These are phyloP conservation scores for Paraconiothyrium brasiliense DNA, from an alignment of 2,329 filamentous ascomycete species.

Conservation along the genomic window DNA sequence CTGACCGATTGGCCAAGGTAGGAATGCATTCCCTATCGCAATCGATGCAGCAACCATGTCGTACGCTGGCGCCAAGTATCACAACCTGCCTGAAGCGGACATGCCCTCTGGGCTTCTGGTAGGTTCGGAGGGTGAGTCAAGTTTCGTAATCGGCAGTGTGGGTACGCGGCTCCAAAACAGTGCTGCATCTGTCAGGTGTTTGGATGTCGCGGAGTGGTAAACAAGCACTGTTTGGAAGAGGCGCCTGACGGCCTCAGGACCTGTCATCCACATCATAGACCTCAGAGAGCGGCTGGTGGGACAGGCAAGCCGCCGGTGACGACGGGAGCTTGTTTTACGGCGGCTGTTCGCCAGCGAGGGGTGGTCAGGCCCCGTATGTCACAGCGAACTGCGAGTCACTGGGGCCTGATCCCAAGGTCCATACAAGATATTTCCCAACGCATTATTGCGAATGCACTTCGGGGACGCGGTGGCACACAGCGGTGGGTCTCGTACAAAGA, in stretches of 20 bases:
- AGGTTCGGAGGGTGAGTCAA: neutral
- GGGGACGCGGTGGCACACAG: neutral
- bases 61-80: constrained; percentile 13
- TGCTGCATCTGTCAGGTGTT: neutral
- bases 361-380: neutral
- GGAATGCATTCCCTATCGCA: constrained; percentile 12
- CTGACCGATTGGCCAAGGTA: neutral
- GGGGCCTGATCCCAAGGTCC: neutral
- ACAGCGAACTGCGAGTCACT: neutral
- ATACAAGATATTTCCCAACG: neutral
- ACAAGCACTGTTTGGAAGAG: constrained; percentile 11
- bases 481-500: neutral
- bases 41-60: constrained; percentile 4
- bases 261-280: neutral
- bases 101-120: neutral
- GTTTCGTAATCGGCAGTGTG: constrained; percentile 2
- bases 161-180: constrained; percentile 5
- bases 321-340: constrained; percentile 14
- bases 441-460: neutral
- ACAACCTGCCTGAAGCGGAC: constrained; percentile 1
- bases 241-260: constrained; percentile 5
- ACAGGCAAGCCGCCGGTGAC: constrained; percentile 10
- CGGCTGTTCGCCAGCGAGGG: neutral
- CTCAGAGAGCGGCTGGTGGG: constrained; percentile 5
- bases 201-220: constrained; percentile 6